Evolutionary conservation across 176 grass and related monocot genomes (phyloP).

Genomic region (Thinopyrum elongatum): DNA sequence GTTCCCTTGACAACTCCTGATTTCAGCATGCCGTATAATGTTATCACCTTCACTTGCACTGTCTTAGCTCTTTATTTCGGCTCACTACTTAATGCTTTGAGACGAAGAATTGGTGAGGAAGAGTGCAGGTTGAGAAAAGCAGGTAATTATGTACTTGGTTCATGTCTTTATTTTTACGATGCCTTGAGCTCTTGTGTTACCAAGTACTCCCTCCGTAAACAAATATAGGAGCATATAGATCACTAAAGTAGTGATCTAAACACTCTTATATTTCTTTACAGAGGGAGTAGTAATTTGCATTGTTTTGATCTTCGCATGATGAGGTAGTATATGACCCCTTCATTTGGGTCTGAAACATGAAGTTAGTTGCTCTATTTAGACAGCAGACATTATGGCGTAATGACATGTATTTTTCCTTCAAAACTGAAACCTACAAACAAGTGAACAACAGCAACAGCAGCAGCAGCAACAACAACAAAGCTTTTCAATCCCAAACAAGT

Average conservation of each 20-base stretch:
- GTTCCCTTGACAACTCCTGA: conserved; percentile 98
- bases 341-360: background rate
- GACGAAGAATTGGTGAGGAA: conserved; percentile 81
- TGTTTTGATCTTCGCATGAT: background rate
- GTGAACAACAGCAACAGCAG: too few relatives aligned
- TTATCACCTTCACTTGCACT: conserved; percentile 97
- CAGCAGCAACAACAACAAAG: too few relatives aligned
- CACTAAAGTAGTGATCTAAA: too few relatives aligned
- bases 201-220: background rate
- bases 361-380: background rate
- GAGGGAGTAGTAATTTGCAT: background rate
- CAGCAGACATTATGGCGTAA: background rate
- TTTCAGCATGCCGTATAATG: conserved; percentile 99
- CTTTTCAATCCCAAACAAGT: too few relatives aligned
- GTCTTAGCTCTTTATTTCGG: conserved; percentile 95
- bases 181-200: background rate
- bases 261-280: too few relatives aligned
- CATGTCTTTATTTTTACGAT: background rate
- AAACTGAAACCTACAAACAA: background rate
- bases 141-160: conserved; percentile 39
- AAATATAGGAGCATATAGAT: too few relatives aligned
- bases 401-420: background rate
- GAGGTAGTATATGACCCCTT: background rate
- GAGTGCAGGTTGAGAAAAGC: conserved; percentile 67
- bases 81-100: conserved; percentile 85